Evolutionary conservation across 202 grass and related monocot genomes (phyloP).

Genomic region (Miscanthus sacchariflorus): DNA sequence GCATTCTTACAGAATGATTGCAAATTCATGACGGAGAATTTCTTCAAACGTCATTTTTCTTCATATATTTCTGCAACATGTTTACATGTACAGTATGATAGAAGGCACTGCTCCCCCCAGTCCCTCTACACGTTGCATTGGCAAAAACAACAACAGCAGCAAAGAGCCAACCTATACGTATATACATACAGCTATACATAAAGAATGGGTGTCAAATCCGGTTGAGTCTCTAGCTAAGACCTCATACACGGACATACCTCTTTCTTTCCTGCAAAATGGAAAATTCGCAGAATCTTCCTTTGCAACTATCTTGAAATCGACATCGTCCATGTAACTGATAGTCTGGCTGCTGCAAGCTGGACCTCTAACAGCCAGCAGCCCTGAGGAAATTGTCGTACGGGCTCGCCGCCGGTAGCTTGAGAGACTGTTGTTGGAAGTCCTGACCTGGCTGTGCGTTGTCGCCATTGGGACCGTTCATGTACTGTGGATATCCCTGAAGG

Average conservation of each 20-base stretch:
- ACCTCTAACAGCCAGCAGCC: slow-evolving; percentile 72
- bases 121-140: slow-evolving; percentile 38
- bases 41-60: slow-evolving; percentile 11
- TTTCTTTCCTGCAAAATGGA: slow-evolving; percentile 5
- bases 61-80: slow-evolving; percentile 39
- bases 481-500: slow-evolving; percentile 50
- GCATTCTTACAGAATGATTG: slow-evolving; percentile 8
- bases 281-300: not conserved
- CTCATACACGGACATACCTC: not conserved
- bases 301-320: not conserved
- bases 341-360: slow-evolving; percentile 8
- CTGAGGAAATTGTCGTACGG: slow-evolving; percentile 93
- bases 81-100: slow-evolving; percentile 44
- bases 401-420: slow-evolving; percentile 83
- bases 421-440: slow-evolving; percentile 52
- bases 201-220: slow-evolving; percentile 48
- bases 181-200: slow-evolving; percentile 43
- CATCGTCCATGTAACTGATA: not conserved
- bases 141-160: slow-evolving; percentile 5
- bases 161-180: slow-evolving; percentile 35
- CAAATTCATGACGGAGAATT: not conserved
- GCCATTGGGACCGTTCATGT: slow-evolving; percentile 24
- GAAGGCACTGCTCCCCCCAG: slow-evolving; percentile 44
- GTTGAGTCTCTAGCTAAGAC: slow-evolving; percentile 41
- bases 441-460: slow-evolving; percentile 16